Evolutionary conservation across 2,329 filamentous ascomycete species (phyloP).

Genomic region (Botryotinia calthae): DNA sequence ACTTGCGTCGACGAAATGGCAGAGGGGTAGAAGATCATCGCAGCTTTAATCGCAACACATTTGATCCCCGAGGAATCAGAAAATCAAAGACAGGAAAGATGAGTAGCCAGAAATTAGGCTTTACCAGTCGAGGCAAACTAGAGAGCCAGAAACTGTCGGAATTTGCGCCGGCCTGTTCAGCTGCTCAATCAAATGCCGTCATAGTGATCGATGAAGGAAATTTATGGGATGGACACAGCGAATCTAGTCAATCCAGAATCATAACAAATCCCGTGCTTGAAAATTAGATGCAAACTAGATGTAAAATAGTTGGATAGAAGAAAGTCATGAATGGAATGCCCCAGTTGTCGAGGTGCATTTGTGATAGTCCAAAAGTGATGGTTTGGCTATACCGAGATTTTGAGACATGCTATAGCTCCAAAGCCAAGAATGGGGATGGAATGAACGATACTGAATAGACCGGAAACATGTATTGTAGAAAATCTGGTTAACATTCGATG

Average conservation of each 20-base stretch:
- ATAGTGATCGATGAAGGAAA: not conserved
- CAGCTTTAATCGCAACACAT: not conserved
- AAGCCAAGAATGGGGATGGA: not conserved
- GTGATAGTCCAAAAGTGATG: not conserved
- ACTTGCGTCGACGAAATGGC: conserved; percentile 11
- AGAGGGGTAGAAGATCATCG: not conserved
- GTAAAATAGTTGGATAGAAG: not conserved
- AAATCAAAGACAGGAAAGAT: not conserved
- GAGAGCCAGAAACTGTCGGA: not conserved
- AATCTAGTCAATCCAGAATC: conserved; percentile 17
- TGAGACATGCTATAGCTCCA: not conserved
- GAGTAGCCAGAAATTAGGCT: not conserved
- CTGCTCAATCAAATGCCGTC: not conserved
- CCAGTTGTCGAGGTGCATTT: not conserved
- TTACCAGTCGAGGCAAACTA: not conserved
- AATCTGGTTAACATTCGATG: not conserved
- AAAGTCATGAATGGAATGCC: not conserved
- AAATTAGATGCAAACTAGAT: conserved; percentile 8
- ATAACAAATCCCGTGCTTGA: conserved; percentile 1
- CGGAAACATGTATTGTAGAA: not conserved
- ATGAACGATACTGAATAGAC: not conserved
- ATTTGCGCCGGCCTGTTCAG: not conserved
- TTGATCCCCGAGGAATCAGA: not conserved
- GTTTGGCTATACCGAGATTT: not conserved
- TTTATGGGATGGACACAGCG: conserved; percentile 12